These are phyloP conservation scores for Trypanosoma brucei DNA, from an alignment of 208 protist genomes.

Conservation along the genomic window DNA sequence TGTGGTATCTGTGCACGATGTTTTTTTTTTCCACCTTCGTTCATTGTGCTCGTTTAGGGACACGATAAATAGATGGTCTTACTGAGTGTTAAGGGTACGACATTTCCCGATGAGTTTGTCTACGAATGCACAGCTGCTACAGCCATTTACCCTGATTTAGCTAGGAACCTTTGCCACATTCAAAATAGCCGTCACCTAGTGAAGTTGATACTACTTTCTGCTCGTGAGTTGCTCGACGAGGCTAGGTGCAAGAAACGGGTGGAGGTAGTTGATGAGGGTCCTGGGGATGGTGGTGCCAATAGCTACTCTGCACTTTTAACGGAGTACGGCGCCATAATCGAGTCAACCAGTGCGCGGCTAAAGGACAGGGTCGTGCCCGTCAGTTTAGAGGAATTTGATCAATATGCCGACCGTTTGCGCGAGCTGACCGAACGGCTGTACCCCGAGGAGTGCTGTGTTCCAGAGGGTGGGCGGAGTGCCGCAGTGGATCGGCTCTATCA, in stretches of 20 bases:
- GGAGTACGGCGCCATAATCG: slow-evolving; percentile 27
- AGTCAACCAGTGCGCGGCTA: slow-evolving; percentile 26
- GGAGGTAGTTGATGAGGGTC: not conserved
- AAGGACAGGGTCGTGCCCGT: slow-evolving; percentile 42
- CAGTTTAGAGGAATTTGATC: slow-evolving; percentile 31
- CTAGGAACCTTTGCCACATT: slow-evolving; percentile 38
- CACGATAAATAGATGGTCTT: slow-evolving; percentile 48
- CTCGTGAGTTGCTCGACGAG: slow-evolving; percentile 47
- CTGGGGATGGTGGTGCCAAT: slow-evolving; percentile 3
- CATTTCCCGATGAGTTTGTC: slow-evolving; percentile 71
- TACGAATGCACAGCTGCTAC: slow-evolving; percentile 33
- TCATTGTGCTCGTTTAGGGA: not conserved
- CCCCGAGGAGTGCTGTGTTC: slow-evolving; percentile 39
- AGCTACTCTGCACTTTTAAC: slow-evolving; percentile 5
- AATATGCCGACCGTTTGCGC: slow-evolving; percentile 29
- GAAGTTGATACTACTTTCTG: slow-evolving; percentile 57
- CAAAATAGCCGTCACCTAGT: slow-evolving; percentile 75
- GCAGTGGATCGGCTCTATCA: slow-evolving; percentile 40
- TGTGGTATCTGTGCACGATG: not conserved
- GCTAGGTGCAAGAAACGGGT: slow-evolving; percentile 2
- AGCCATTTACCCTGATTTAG: slow-evolving; percentile 19
- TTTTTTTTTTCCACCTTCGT: not conserved
- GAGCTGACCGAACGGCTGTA: slow-evolving; percentile 39
- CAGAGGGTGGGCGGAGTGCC: slow-evolving; percentile 26
- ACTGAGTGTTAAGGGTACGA: slow-evolving; percentile 74